Base-by-base conservation (phyloP, 495 filamentous ascomycete genomes). In the Aspergillus haitiensis region DNA sequence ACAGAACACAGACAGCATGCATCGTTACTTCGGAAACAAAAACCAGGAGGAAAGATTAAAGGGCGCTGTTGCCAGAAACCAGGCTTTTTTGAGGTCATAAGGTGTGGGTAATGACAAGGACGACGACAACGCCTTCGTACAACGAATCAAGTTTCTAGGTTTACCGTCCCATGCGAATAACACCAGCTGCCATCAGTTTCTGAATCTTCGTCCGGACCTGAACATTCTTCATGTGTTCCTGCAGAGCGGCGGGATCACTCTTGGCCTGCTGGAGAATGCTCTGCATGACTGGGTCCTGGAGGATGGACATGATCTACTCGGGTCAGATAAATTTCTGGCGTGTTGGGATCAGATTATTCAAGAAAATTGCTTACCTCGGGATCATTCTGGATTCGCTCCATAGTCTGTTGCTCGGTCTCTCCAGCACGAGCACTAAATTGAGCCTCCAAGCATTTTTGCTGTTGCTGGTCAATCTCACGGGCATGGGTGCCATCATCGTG, bases 271-370 rank as follows among this genome's bases (percentile, higher is more conserved):
- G 90, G 40, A 98, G 85, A 64, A 98, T 98, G 69, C 88, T 90
- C 74, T 98, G 91, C 95, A 98, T 98, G 67, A 98, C 86, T 5
- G 94, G 94, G 68, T 98, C 95, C 71, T 89, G 85, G 70, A 97
- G 88, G 69, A 98, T 95, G 55, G 82, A 76, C 84, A 94, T 87
- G 72, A 96, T 93, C 88, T 94, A 60, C 13, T 15, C 11, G 46
- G 11, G 66, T 82, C 74, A 84, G 44, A 47, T 77, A 45, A 65
- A 55, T 59, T 7, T n/a, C 32, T 33, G 51, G 7, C 10, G 49
- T 13, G 27, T 5, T 33, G 32, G 1, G 40, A 33, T n/a, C n/a
- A 34, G 40, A 33, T n/a, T 9, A 34, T 35, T 32, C n/a, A 8
- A 9, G 37, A 27, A 34, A 16, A n/a, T 44, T 44, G 58, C 87